These are phyloP conservation scores for Metschnikowia reukaufii DNA, from an alignment of 805 yeast genomes.

Conservation along the genomic window DNA sequence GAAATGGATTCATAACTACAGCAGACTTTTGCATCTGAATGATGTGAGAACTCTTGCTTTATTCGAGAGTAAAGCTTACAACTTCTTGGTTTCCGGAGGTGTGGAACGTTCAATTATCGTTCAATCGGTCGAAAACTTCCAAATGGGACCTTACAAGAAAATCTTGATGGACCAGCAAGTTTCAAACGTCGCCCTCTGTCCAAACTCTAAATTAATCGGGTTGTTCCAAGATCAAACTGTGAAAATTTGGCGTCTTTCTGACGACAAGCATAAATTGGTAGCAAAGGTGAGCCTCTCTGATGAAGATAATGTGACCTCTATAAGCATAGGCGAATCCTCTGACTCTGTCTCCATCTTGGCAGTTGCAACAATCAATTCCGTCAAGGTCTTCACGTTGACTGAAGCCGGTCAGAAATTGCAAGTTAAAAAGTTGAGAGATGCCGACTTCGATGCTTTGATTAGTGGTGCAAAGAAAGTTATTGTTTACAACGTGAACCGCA, in stretches of 20 bases:
- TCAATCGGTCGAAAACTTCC: constrained; percentile 65
- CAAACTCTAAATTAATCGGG: constrained; percentile 51
- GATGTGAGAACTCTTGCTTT: constrained; percentile 78
- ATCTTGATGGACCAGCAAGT: constrained; percentile 61
- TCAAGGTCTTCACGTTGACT: constrained; percentile 66
- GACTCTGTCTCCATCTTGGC: constrained; percentile 61
- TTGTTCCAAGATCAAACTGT: constrained; percentile 83
- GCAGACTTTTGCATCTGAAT: constrained; percentile 79
- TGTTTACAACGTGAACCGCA: constrained; percentile 45
- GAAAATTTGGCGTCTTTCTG: constrained; percentile 71
- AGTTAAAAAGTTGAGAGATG: constrained; percentile 55
- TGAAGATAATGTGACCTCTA: constrained; percentile 76
- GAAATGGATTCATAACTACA: constrained; percentile 76
- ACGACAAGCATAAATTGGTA: constrained; percentile 54
- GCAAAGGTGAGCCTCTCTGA: constrained; percentile 66
- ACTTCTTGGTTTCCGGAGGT: constrained; percentile 78
- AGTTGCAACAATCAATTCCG: constrained; percentile 66
- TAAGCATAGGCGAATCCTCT: constrained; percentile 52
- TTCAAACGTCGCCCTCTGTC: constrained; percentile 51
- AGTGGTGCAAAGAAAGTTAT: constrained; percentile 57
- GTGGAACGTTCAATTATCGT: constrained; percentile 70
- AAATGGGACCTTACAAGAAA: constrained; percentile 69
- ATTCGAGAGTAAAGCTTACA: constrained; percentile 66
- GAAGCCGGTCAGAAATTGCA: constrained; percentile 40
- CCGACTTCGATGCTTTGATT: constrained; percentile 36